Evolutionary conservation across 2,329 filamentous ascomycete genomes (phyloP).

Genomic region (Ophiostoma australiae): DNA sequence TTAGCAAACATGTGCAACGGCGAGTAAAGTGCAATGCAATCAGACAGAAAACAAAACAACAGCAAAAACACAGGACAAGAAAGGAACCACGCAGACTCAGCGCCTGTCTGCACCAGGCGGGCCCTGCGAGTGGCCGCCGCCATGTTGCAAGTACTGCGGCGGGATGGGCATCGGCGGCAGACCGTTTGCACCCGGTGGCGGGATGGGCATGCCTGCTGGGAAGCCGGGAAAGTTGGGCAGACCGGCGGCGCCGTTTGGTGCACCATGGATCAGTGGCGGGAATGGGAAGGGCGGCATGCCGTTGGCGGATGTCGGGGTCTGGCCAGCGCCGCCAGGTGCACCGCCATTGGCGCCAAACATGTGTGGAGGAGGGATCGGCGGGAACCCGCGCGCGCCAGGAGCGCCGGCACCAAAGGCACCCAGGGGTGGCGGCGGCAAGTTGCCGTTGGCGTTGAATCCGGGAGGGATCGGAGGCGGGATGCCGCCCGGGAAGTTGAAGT

Average conservation of each 20-base stretch:
- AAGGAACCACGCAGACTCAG: constrained; percentile 28
- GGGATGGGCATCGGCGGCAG: constrained; percentile 38
- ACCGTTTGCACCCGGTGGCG: constrained; percentile 30
- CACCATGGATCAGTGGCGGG: constrained; percentile 28
- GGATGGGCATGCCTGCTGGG: constrained; percentile 40
- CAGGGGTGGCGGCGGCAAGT: constrained; percentile 6
- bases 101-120: constrained; percentile 30
- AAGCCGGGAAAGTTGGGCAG: constrained; percentile 37
- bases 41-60: neutral
- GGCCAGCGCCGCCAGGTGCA: constrained; percentile 3
- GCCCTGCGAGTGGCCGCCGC: constrained; percentile 33
- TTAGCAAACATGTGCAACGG: neutral
- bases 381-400: constrained; percentile 14
- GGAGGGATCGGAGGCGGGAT: constrained; percentile 31
- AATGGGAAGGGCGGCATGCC: constrained; percentile 48
- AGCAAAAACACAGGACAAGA: neutral
- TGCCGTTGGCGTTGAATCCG: constrained; percentile 14
- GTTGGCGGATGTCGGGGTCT: constrained; percentile 28
- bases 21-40: neutral
- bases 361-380: neutral
- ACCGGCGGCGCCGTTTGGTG: constrained; percentile 32
- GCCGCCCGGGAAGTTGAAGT: constrained; percentile 36
- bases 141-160: constrained; percentile 35
- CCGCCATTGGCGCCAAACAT: constrained; percentile 9
- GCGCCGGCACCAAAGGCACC: neutral